Percentiles rank a stretch among this genome's conserved stretches.
Conservation (phyloP, 1,139 yeast species). For the Blastobotrys petasosporus region DNA sequence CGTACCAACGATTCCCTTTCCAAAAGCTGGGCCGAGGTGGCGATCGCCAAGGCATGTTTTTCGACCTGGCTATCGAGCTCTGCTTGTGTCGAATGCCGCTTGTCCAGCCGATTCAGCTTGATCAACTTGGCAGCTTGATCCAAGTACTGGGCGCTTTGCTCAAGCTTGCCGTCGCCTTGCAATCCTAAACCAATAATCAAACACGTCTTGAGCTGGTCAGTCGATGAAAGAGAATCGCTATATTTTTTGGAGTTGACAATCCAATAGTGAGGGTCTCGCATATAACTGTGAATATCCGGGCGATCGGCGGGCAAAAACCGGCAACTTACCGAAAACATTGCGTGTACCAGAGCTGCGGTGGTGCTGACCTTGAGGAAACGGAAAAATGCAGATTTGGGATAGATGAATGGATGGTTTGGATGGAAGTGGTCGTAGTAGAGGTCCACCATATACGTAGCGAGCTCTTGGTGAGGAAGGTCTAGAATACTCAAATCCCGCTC, state of each 20-base stretch:
- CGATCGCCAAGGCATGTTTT: slow-evolving; percentile 14
- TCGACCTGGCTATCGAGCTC: slow-evolving; percentile 14
- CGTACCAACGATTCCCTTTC: slow-evolving; percentile 19
- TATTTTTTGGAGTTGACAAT: slow-evolving; percentile 19
- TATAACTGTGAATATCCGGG: slow-evolving; percentile 15
- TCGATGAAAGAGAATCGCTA: slow-evolving; percentile 13
- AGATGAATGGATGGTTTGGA: slow-evolving; percentile 42
- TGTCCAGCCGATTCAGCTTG: slow-evolving; percentile 12
- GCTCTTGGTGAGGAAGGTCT: slow-evolving; percentile 43
- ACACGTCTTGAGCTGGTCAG: slow-evolving; percentile 16
- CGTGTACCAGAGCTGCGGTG: slow-evolving; percentile 42
- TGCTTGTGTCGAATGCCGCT: slow-evolving; percentile 12
- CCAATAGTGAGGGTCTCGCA: slow-evolving; percentile 27
- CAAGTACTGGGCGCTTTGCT: slow-evolving; percentile 9
- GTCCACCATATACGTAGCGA: slow-evolving; percentile 39
- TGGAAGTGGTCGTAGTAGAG: slow-evolving; percentile 46
- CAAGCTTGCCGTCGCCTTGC: slow-evolving; percentile 13
- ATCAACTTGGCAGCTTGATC: slow-evolving; percentile 9
- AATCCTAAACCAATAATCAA: slow-evolving; percentile 16
- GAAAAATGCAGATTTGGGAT: slow-evolving; percentile 39
- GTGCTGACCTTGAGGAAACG: slow-evolving; percentile 33
- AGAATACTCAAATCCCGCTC: slow-evolving; percentile 26
- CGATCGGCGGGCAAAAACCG: slow-evolving; percentile 28
- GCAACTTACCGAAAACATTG: slow-evolving; percentile 44
- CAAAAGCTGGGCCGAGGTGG: slow-evolving; percentile 15